Evolutionary conservation across 441 rosid species (phyloP), one percentile per base, ranked within the genome.

Genomic region (Aleurites moluccanus): DNA sequence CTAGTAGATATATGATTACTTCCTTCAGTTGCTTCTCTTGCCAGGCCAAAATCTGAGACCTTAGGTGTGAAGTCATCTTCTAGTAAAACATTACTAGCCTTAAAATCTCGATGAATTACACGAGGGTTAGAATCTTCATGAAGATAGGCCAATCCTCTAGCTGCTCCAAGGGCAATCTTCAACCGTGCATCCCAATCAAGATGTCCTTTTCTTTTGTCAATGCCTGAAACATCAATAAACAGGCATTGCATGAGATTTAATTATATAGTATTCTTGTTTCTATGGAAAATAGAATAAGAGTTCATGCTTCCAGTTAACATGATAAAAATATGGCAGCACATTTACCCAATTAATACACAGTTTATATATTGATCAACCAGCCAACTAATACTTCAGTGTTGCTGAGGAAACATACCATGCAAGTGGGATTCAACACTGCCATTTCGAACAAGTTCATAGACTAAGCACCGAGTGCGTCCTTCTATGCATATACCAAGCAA

Each of bases 41-140:
- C 99, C 85, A 95, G 79, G 77, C 99, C 99, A 77, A 95, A 95
- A 85, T 95, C 99, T 53, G 99, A 95, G 77, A 95, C 99, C 86
- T 92, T 95, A 15, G 99, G 95, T 47, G 96, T 95, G 85, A 91
- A 95, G 82, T 95, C 96, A 68, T 85, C 87, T 80, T 93, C 95
- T 69, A 95, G 83, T 65, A 95, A 85, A 75, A 95, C 93, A 78
- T 95, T 95, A 79, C 99, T 93, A 80, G 98, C 97, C 88, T 95
- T 95, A 80, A 95, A 95, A 87, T 95, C 99, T 49, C 99, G 84
- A 83, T 95, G 99, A 77, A 95, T 95, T 57, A 95, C 98, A 56
- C 97, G 93, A 68, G 99, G 99, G 57, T 90, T 95, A 52, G 99
- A 95, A 85, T 95, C 99, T 84, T 95, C 99, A 76, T 95, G 99